phyloP scores from a whole-genome alignment of 495 filamentous ascomycete species.

The Aspergillus wentii region DNA sequence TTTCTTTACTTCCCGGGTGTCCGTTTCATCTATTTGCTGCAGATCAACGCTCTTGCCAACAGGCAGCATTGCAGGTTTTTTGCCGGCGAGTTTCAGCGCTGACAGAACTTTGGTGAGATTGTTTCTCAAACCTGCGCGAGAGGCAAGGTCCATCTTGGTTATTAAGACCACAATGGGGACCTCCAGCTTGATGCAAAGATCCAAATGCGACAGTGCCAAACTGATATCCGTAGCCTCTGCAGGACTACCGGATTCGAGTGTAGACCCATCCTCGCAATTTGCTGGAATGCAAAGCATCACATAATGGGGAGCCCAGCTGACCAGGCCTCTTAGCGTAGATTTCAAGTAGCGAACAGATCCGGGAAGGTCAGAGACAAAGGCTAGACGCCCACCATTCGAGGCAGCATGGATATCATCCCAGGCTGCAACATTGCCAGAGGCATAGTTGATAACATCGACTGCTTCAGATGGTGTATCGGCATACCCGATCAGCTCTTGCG shows the following conservation, averaged over 20 bases:
- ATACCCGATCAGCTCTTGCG: conserved; percentile 91
- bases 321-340: conserved; percentile 79
- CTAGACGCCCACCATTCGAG: conserved; percentile 69
- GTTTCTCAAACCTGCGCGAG: conserved; percentile 57
- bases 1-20: conserved; percentile 48
- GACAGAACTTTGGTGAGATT: conserved; percentile 73
- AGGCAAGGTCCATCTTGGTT: conserved; percentile 87
- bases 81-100: conserved; percentile 66
- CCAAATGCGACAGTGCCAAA: conserved; percentile 73
- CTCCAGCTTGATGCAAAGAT: conserved; percentile 74
- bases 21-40: conserved; percentile 32
- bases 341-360: conserved; percentile 83
- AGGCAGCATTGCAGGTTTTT: conserved; percentile 64
- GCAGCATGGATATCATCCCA: conserved; percentile 90
- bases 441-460: conserved; percentile 77
- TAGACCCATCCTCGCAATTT: conserved; percentile 55
- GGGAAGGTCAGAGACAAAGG: conserved; percentile 85
- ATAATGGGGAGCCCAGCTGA: conserved; percentile 96
- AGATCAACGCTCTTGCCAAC: conserved; percentile 27
- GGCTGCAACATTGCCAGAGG: conserved; percentile 76
- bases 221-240: conserved; percentile 53
- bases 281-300: conserved; percentile 83
- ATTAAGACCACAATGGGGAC: conserved; percentile 75
- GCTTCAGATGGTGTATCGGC: conserved; percentile 18
- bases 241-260: conserved; percentile 43